These are phyloP conservation scores for Neofusicoccum ribis DNA, from an alignment of 2,329 filamentous ascomycete species.

Conservation along the genomic window DNA sequence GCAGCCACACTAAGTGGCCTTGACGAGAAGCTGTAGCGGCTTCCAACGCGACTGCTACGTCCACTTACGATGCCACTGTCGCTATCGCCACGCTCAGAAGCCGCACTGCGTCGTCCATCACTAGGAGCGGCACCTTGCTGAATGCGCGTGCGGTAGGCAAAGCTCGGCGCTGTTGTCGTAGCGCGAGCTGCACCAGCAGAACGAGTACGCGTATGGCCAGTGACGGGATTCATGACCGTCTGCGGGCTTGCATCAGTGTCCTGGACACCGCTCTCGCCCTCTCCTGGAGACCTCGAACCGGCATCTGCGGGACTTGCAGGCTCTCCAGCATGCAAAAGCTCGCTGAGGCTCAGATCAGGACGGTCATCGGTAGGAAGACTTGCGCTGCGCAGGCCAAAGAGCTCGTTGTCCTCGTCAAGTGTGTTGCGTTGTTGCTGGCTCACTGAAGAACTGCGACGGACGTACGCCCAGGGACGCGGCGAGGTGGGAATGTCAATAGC, in stretches of 20 bases:
- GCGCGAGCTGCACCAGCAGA: constrained; percentile 12
- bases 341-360: constrained; percentile 65
- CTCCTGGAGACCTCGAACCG: neutral
- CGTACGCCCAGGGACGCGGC: constrained; percentile 55
- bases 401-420: constrained; percentile 64
- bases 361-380: constrained; percentile 67
- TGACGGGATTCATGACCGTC: constrained; percentile 1
- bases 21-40: constrained; percentile 48
- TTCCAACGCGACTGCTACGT: constrained; percentile 10
- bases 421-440: constrained; percentile 63
- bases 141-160: constrained; percentile 16
- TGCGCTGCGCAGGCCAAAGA: constrained; percentile 64
- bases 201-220: neutral
- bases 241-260: constrained; percentile 9
- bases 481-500: constrained; percentile 75
- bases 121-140: neutral
- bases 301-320: neutral
- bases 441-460: constrained; percentile 67
- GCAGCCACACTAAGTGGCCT: constrained; percentile 29
- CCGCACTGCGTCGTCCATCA: constrained; percentile 10
- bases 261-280: neutral
- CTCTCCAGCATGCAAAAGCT: constrained; percentile 46
- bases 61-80: constrained; percentile 17
- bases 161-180: neutral
- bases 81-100: constrained; percentile 17